phyloP scores from a whole-genome alignment of 2,329 filamentous ascomycete genomes.

The Basipetospora sp. region DNA sequence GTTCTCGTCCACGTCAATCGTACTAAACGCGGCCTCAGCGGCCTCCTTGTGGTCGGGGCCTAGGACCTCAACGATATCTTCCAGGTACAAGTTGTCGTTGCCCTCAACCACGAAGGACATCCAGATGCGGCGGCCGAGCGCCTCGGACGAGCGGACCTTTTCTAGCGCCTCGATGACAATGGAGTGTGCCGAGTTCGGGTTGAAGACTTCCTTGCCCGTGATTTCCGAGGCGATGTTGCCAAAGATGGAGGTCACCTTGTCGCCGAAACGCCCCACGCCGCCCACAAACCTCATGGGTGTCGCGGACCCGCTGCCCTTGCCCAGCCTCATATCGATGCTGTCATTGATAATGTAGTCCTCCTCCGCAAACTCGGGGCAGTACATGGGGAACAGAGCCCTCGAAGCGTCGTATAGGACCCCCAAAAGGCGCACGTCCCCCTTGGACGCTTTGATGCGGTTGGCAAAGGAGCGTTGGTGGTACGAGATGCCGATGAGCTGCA shows the following conservation, averaged over 20 bases:
- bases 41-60: slow-evolving; percentile 58
- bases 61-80: slow-evolving; percentile 80
- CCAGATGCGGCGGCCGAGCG: slow-evolving; percentile 88
- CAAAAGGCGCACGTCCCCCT: slow-evolving; percentile 69
- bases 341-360: slow-evolving; percentile 89
- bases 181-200: slow-evolving; percentile 77
- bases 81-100: slow-evolving; percentile 59
- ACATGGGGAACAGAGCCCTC: slow-evolving; percentile 74
- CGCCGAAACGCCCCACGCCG: slow-evolving; percentile 67
- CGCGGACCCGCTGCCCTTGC: slow-evolving; percentile 41
- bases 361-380: slow-evolving; percentile 77
- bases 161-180: slow-evolving; percentile 81
- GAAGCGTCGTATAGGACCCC: slow-evolving; percentile 83
- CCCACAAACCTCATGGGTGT: slow-evolving; percentile 69
- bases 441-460: slow-evolving; percentile 73
- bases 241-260: slow-evolving; percentile 85
- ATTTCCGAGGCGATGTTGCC: slow-evolving; percentile 90
- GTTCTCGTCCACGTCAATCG: slow-evolving; percentile 75
- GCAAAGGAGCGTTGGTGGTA: slow-evolving; percentile 78
- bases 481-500: slow-evolving; percentile 71
- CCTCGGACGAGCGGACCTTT: slow-evolving; percentile 69
- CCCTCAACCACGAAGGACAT: slow-evolving; percentile 95
- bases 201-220: slow-evolving; percentile 89
- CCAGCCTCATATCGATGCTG: slow-evolving; percentile 55
- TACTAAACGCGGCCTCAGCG: slow-evolving; percentile 70